Evolutionary conservation across 2,329 filamentous ascomycete species (phyloP).

Genomic region (Fusarium phyllophilum): DNA sequence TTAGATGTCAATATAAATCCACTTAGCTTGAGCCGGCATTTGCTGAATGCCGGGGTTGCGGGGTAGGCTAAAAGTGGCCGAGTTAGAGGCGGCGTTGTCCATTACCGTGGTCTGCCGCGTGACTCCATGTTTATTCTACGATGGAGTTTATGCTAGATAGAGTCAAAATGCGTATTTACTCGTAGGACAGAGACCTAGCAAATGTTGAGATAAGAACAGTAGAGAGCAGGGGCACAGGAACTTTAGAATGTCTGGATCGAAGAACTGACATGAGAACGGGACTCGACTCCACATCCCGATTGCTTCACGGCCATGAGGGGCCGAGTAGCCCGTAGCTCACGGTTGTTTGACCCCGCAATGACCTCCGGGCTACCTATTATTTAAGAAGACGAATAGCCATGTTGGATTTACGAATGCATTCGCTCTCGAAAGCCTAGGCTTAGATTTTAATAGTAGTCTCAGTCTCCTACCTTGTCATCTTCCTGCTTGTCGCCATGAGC

Average conservation of each 20-base stretch:
- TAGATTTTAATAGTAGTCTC: too few relatives aligned
- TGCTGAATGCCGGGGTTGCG: not conserved
- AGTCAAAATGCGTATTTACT: accelerated
- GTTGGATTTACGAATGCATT: not conserved
- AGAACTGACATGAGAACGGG: not conserved
- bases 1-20: not conserved
- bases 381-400: not conserved
- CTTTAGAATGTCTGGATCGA: too few relatives aligned
- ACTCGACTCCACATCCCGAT: not conserved
- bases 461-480: accelerated
- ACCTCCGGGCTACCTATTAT: not conserved
- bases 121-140: accelerated
- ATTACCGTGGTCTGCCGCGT: not conserved
- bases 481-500: not conserved
- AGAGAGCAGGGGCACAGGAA: accelerated
- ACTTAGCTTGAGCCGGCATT: not conserved
- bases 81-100: not conserved
- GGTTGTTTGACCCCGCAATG: not conserved
- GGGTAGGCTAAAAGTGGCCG: not conserved
- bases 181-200: accelerated
- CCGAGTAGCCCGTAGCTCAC: not conserved
- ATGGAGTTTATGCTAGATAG: not conserved
- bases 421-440: not conserved
- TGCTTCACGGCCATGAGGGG: not conserved
- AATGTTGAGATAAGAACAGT: accelerated